Base-by-base conservation (phyloP, 2,329 filamentous ascomycete species). In the Apiospora phragmitis region DNA sequence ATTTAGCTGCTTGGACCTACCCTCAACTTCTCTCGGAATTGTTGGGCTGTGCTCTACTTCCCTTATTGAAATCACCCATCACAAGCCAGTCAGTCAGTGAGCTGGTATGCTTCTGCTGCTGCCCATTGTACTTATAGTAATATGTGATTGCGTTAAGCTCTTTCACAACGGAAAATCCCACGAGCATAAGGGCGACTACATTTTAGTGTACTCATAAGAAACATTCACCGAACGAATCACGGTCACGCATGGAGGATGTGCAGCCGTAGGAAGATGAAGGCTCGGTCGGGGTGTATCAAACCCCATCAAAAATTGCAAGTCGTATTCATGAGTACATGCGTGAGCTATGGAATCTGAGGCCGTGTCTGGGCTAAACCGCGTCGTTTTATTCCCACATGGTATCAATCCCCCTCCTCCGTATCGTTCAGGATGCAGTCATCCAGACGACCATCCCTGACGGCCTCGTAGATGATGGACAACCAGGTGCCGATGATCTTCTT, bases 401-500 rank as follows among this genome's bases (percentile, higher is more conserved):
- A 29, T 24, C 66, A 43, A 6, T 49, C 43, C 21, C 12, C 45
- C 18, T 16, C 45, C 18, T 68, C 18, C 4, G 7, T 38, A 8
- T 68, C 32, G 43, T 49, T 45, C 38, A 68, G 41, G 45, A 42
- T 51, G 45, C 45, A 68, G 4, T 68, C 67, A 16, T 51, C 26
- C 43, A 68, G 67, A 24, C 45, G 67, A 11, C 49, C 68, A 21
- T 69, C 68, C 68, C 68, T 7, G 12, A 69, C 26, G 24, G 68
- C 68, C 68, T 75, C 74, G 35, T 76, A 74, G 14, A 76, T 59
- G 11, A 74, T 71, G 1, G 74, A 76, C 21, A 75, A 70, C 74
- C 74, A 75, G 12, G 74, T 70, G 7, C 74, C 74, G 3, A 76
- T 68, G 21, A 67, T 73, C 69, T 71, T 75, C 70, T 75, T 75